These are phyloP conservation scores for Sonneratia caseolaris DNA, from an alignment of 345 rosid genomes.

Conservation along the genomic window DNA sequence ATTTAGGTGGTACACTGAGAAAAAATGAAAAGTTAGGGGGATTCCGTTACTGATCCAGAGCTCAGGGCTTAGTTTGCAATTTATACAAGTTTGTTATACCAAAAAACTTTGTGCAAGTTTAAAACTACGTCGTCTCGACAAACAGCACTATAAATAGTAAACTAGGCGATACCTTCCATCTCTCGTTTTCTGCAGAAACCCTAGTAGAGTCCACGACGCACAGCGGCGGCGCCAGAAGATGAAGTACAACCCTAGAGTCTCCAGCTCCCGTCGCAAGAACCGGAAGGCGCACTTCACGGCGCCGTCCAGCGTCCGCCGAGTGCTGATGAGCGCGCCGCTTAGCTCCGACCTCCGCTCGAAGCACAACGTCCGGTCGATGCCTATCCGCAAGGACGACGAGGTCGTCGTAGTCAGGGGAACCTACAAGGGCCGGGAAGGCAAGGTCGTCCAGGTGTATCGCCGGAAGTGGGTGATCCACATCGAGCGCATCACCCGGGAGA, in stretches of 20 bases:
- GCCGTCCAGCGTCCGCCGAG: no score
- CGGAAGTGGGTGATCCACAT: no score
- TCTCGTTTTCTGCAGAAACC: background rate
- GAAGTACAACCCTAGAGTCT: conserved; percentile 18
- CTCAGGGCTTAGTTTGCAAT: background rate
- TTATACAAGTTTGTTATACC: background rate
- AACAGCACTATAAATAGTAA: background rate
- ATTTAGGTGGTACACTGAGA: background rate
- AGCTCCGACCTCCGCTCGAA: no score
- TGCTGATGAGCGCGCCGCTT: no score
- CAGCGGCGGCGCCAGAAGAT: background rate
- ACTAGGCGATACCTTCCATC: background rate
- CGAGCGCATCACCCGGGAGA: conserved; percentile 1
- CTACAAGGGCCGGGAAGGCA: no score
- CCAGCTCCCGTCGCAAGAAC: conserved; percentile 3
- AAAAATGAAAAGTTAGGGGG: background rate
- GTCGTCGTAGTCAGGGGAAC: no score
- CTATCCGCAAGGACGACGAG: no score
- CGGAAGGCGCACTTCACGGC: no score
- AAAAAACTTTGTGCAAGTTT: no score
- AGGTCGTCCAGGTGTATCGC: no score
- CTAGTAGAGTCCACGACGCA: background rate
- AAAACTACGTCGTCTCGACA: background rate
- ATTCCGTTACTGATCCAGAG: background rate
- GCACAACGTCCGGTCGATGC: no score